Evolutionary conservation across 768 basidiomycete genomes (phyloP).

Genomic region (Gymnopilus junonius): DNA sequence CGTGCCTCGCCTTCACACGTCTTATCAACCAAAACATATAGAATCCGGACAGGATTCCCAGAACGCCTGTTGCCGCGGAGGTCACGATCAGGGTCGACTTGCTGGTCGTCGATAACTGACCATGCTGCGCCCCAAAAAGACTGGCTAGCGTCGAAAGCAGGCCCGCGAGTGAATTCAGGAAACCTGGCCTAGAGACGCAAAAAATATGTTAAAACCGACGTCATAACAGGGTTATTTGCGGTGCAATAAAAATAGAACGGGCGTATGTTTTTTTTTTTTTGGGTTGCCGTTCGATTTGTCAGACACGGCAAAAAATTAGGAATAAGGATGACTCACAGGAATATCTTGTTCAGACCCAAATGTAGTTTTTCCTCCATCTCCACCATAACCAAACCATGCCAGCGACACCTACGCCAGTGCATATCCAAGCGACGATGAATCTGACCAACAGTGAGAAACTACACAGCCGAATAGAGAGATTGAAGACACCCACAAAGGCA

Average conservation of each 20-base stretch:
- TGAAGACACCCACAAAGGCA: slow-evolving; percentile 47
- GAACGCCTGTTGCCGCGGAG: slow-evolving; percentile 38
- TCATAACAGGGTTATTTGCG: neutral
- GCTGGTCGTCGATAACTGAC: slow-evolving; percentile 45
- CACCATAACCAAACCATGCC: slow-evolving; percentile 68
- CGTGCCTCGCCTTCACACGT: slow-evolving; percentile 28
- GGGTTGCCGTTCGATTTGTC: neutral
- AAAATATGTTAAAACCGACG: slow-evolving; percentile 1
- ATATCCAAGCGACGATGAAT: slow-evolving; percentile 58
- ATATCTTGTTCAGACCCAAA: slow-evolving; percentile 64
- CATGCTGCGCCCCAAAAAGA: slow-evolving; percentile 53
- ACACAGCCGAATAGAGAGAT: neutral
- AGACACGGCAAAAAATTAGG: neutral
- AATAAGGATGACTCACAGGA: slow-evolving; percentile 43
- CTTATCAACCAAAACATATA: slow-evolving; percentile 50
- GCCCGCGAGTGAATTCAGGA: slow-evolving; percentile 60
- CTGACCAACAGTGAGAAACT: slow-evolving; percentile 28
- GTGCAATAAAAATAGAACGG: neutral
- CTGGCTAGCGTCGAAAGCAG: slow-evolving; percentile 57
- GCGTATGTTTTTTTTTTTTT: neutral
- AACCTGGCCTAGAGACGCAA: slow-evolving; percentile 48
- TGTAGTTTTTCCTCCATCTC: slow-evolving; percentile 60
- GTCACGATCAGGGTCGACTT: slow-evolving; percentile 55
- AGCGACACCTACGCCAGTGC: slow-evolving; percentile 52
- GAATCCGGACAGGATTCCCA: slow-evolving; percentile 41